phyloP scores from a whole-genome alignment of 495 filamentous ascomycete genomes.

The Clohesyomyces aquaticus region DNA sequence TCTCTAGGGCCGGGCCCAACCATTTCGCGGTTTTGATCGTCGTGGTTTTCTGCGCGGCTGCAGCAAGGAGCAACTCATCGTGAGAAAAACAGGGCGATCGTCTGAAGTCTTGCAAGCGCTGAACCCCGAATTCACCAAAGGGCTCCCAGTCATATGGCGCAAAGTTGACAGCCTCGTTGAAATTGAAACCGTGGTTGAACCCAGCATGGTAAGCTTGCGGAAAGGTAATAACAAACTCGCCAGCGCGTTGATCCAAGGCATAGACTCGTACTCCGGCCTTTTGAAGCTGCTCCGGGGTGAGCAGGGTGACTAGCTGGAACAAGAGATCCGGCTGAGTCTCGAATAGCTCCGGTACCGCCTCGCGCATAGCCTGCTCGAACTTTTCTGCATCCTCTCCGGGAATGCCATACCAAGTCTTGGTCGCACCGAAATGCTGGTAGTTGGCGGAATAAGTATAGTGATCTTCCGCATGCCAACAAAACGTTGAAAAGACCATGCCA shows the following conservation, averaged over 20 bases:
- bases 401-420: constrained; percentile 99
- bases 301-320: constrained; percentile 93
- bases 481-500: constrained; percentile 99
- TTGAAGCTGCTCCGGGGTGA: constrained; percentile 91
- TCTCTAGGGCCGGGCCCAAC: constrained; percentile 83
- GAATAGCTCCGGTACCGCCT: constrained; percentile 94
- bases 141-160: constrained; percentile 97
- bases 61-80: constrained; percentile 92
- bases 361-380: constrained; percentile 92
- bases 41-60: constrained; percentile 68
- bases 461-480: constrained; percentile 99
- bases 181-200: constrained; percentile 80
- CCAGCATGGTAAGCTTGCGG: constrained; percentile 52
- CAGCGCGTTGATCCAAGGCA: constrained; percentile 88
- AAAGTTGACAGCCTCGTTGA: constrained; percentile 99
- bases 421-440: constrained; percentile 97
- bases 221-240: constrained; percentile 89
- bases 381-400: constrained; percentile 90
- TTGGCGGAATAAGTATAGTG: constrained; percentile 98
- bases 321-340: constrained; percentile 96
- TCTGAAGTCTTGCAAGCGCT: constrained; percentile 83
- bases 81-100: constrained; percentile 96
- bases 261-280: constrained; percentile 94
- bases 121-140: constrained; percentile 82
- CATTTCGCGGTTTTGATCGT: constrained; percentile 94